phyloP scores from a whole-genome alignment of 2,329 filamentous ascomycete species.

The Fusarium kyushuense region DNA sequence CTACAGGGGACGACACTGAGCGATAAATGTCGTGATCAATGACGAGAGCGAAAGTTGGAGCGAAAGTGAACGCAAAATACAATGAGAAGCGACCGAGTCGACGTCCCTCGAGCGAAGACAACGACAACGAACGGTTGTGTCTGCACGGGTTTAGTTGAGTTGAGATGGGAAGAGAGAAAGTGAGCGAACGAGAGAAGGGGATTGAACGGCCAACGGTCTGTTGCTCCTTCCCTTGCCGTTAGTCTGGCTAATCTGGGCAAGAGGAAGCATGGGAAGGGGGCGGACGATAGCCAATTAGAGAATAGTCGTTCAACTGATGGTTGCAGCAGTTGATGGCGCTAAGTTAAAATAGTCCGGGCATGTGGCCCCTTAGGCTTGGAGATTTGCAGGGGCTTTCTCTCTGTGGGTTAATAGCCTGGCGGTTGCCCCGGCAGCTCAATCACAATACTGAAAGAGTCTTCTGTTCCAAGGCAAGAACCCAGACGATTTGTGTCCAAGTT shows the following conservation, averaged over 20 bases:
- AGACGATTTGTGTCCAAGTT: conserved; percentile 6
- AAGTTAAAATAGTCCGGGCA: conserved; percentile 27
- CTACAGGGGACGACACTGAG: conserved; percentile 31
- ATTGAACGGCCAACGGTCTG: conserved; percentile 41
- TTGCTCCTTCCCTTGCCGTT: conserved; percentile 40
- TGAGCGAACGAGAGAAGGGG: conserved; percentile 21
- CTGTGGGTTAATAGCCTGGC: conserved; percentile 24
- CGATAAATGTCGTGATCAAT: conserved; percentile 25
- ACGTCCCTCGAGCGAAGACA: conserved; percentile 28
- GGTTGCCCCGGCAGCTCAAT: conserved; percentile 42
- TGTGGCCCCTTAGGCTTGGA: conserved; percentile 29
- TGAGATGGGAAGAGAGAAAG: conserved; percentile 18
- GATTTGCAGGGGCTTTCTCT: conserved; percentile 20
- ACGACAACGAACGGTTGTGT: conserved; percentile 34
- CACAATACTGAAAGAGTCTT: conserved; percentile 21
- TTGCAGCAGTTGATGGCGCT: conserved; percentile 28
- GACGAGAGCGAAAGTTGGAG: conserved; percentile 30
- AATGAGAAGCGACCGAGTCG: conserved; percentile 30
- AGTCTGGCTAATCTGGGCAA: conserved; percentile 29
- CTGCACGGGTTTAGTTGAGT: conserved; percentile 16
- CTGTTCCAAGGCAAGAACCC: conserved; percentile 27
- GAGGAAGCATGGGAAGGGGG: conserved; percentile 32
- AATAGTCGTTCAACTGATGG: conserved; percentile 11
- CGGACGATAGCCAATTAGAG: conserved; percentile 28
- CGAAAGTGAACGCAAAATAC: conserved; percentile 21